phyloP scores from a whole-genome alignment of 306 rosid genomes.

The Vigna hirtella region DNA sequence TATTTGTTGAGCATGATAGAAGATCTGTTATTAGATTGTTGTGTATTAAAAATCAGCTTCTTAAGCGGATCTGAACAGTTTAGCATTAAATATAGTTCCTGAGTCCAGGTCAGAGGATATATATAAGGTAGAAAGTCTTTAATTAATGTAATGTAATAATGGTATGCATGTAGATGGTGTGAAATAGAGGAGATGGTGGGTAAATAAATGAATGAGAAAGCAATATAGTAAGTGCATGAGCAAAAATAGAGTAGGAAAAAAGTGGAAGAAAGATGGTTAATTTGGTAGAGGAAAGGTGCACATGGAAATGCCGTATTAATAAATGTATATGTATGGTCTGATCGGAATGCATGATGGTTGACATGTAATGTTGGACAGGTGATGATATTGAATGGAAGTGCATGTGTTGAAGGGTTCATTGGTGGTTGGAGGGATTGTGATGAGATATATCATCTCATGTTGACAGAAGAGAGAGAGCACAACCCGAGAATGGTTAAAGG shows the following conservation, averaged over 20 bases:
- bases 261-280: background rate
- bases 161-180: too few relatives aligned
- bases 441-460: conserved; percentile 48
- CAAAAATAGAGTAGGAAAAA: background rate
- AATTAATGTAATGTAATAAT: background rate
- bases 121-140: background rate
- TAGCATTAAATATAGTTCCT: background rate
- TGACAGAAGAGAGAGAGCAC: conserved; percentile 99
- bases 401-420: conserved; percentile 24
- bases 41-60: background rate
- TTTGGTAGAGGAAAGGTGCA: background rate
- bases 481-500: conserved; percentile 63
- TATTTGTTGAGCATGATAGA: too few relatives aligned
- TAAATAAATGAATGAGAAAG: too few relatives aligned
- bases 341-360: background rate
- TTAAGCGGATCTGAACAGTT: too few relatives aligned
- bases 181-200: too few relatives aligned
- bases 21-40: too few relatives aligned
- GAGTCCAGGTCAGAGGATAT: too few relatives aligned
- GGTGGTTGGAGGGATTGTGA: conserved; percentile 14
- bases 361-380: background rate
- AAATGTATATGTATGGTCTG: background rate
- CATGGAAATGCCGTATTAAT: background rate
- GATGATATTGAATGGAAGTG: background rate
- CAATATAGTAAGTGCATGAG: background rate